Base-by-base conservation (phyloP, 2,329 filamentous ascomycete genomes). In the Fusarium pininemorale region DNA sequence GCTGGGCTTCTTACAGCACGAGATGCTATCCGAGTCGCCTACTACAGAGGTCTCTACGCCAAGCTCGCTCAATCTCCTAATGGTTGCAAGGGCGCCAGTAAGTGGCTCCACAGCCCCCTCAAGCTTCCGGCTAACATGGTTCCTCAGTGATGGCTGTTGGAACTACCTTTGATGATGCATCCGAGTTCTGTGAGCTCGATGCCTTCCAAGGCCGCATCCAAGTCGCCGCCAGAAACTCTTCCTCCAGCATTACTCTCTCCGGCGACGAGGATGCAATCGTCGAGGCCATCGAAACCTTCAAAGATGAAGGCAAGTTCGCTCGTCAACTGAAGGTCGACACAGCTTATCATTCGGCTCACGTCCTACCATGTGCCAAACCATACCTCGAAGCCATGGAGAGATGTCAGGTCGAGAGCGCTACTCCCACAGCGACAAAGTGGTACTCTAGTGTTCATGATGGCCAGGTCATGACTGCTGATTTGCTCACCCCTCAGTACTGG, bases 1-100 rank as follows among this genome's bases (percentile, higher is more conserved):
- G 78, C 81, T 0, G 83, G 85, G 1, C 66, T 74, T 0, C 66
- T 87, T 9, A 77, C 81, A 0, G 74, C 79, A 4, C 66, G 76
- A 16, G 80, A 82, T 9, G 84, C 84, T 4, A 65, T 65, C 26
- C 37, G 26, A 8, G 28, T 53, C 13, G 63, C 63, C 0, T 28
- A 82, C 84, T 58, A 77, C 74, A 10, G 74, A 78, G 2, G 83
- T 1, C 28, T 62, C 5, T 41, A 28, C 2, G 24, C 39, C 3
- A 22, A 56, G 22, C 30, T 45, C 15, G 30, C 48, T 0, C 48
- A 53, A 1, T 53, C 48, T 1, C 48, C 48, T 6, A 53, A 53
- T 1, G 48, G 48, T 3, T 6, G 30, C 12, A 53, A 37, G 12
- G 48, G 48, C 6, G 48, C 48, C 1, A 53, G 48, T 53, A 35